Base-by-base conservation (phyloP, 2,329 filamentous ascomycete genomes). In the Parastagonospora avenae region DNA sequence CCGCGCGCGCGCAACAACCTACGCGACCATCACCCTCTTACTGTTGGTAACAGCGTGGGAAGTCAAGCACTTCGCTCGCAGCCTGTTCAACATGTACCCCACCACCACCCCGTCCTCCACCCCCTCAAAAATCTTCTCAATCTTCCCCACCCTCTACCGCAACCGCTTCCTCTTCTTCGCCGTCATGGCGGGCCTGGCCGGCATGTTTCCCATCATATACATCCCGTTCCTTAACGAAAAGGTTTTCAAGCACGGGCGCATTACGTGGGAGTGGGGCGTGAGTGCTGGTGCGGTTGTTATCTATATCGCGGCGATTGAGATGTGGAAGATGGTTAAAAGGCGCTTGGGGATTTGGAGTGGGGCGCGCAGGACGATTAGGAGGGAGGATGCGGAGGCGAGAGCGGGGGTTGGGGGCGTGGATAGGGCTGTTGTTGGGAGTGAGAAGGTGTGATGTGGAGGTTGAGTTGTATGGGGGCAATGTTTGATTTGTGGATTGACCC, bases 21-120 rank as follows among this genome's bases (percentile, higher is more conserved):
- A 77, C 64, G 69, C 72, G 0, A 76, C 75, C 15, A 74, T 79
- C 10, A 78, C 77, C 0, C 71, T 76, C 4, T 63, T 78, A 0
- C 70, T 78, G 8, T 75, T 77, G 16, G 68, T 78, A 57, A 78
- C 76, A n/a, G 77, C 77, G 2, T 78, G 76, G 76, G 76, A 79
- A 60, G 76, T 78, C 50, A 79, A 78, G 55, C 75, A 78, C 50
- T 75, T 79, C 31, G 68, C 73, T 11, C 72, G 74, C 38, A 71
- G 69, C 7, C 62, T 79, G 4, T 79, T 79, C 66, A 77, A 78
- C 60, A 73, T 79, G 60, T 74, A 79, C 41, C 75, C 76, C 14
- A 53, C 63, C 12, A 40, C 42, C 16, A 38, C 42, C 32, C 63
- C 64, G 8, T 56, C 73, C 2, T 72, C 69, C 8, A n/a, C n/a